phyloP scores from a whole-genome alignment of 805 yeast genomes.

The Cyberlindnera mrakii region DNA sequence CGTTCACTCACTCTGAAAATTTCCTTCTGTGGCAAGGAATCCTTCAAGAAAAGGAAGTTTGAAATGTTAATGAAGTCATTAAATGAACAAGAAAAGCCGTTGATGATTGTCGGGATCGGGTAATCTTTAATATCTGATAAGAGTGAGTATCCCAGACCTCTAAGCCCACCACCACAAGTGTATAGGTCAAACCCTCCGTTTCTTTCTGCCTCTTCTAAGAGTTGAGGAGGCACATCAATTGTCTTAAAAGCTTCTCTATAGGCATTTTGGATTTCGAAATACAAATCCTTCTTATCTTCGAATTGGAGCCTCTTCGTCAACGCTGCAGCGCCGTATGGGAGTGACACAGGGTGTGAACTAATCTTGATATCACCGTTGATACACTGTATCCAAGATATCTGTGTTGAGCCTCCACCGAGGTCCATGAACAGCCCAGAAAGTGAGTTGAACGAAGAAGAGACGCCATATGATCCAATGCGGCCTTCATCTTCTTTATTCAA shows the following conservation, averaged over 20 bases:
- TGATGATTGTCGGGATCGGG: constrained; percentile 65
- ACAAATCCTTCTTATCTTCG: constrained; percentile 45
- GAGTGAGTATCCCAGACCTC: constrained; percentile 62
- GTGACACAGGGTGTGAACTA: constrained; percentile 51
- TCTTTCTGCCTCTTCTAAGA: constrained; percentile 42
- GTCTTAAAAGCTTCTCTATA: constrained; percentile 43
- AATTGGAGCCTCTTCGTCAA: constrained; percentile 46
- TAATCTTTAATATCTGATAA: constrained; percentile 47
- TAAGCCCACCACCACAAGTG: constrained; percentile 69
- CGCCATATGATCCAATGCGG: constrained; percentile 63
- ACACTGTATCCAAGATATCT: constrained; percentile 62
- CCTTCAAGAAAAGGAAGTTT: constrained; percentile 45
- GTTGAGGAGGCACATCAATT: constrained; percentile 46
- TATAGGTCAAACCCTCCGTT: constrained; percentile 60
- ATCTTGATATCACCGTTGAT: constrained; percentile 47
- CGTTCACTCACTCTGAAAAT: constrained; percentile 64
- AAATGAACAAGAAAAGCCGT: constrained; percentile 58
- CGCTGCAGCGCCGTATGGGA: constrained; percentile 74
- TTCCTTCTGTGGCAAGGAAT: constrained; percentile 37
- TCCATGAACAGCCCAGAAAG: constrained; percentile 67
- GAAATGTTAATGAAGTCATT: constrained; percentile 45
- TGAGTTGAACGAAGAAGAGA: constrained; percentile 64
- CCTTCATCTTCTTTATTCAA: constrained; percentile 63
- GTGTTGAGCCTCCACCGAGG: constrained; percentile 67
- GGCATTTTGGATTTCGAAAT: constrained; percentile 47